phyloP scores from a whole-genome alignment of 225 moss, liverwort and hornwort genomes.

The Sphagnum contortum region DNA sequence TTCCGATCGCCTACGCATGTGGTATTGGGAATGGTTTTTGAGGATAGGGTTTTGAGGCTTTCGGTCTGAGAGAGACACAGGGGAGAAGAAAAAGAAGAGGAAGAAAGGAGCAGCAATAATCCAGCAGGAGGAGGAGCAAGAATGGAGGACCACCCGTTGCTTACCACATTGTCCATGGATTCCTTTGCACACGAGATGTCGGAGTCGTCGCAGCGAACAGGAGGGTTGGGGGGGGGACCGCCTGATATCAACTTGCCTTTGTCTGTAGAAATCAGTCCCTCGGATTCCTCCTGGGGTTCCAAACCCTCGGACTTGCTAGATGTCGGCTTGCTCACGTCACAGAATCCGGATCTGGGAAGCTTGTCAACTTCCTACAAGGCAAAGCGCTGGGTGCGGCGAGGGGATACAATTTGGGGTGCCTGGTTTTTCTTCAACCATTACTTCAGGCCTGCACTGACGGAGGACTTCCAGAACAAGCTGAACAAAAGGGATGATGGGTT shows the following conservation, averaged over 20 bases:
- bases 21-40: not conserved
- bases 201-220: slow-evolving; percentile 37
- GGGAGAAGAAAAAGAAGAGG: slow-evolving; percentile 23
- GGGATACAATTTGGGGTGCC: slow-evolving; percentile 81
- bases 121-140: slow-evolving; percentile 6
- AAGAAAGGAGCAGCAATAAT: slow-evolving; percentile 14
- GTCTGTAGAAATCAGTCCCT: slow-evolving; percentile 48
- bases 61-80: slow-evolving; percentile 8
- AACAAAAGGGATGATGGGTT: slow-evolving; percentile 24
- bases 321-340: slow-evolving; percentile 24
- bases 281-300: slow-evolving; percentile 30
- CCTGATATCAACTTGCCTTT: slow-evolving; percentile 74
- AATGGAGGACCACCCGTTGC: slow-evolving; percentile 1
- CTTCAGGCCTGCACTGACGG: slow-evolving; percentile 64
- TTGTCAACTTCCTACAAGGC: slow-evolving; percentile 52
- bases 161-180: slow-evolving; percentile 64
- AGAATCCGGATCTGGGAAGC: slow-evolving; percentile 47
- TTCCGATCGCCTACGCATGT: not conserved
- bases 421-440: slow-evolving; percentile 88
- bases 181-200: slow-evolving; percentile 52
- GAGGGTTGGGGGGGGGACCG: slow-evolving; percentile 39
- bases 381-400: slow-evolving; percentile 67
- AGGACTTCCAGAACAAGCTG: slow-evolving; percentile 52
- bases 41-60: too few relatives aligned
- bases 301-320: slow-evolving; percentile 45